These are phyloP conservation scores for Sphagnum magellanicum DNA, from an alignment of 228 moss, liverwort and hornwort genomes.

Conservation along the genomic window DNA sequence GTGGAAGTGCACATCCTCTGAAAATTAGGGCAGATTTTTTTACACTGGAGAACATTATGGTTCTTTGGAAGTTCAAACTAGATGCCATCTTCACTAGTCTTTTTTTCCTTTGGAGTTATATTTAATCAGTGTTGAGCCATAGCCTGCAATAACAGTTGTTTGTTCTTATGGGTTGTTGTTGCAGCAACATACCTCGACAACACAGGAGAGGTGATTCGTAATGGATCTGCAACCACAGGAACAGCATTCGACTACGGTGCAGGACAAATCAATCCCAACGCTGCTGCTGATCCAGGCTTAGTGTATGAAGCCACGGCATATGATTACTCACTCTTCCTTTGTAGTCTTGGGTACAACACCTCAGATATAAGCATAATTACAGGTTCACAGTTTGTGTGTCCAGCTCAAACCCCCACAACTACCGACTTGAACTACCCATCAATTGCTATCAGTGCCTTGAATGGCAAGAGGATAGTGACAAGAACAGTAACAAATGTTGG, in stretches of 20 bases:
- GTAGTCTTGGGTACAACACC: conserved; percentile 32
- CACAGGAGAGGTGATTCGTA: too few species aligned
- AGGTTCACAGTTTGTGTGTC: conserved; percentile 16
- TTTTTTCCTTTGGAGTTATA: too few species aligned
- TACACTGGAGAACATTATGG: too few species aligned
- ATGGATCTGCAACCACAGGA: too few species aligned
- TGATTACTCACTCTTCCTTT: conserved; percentile 47
- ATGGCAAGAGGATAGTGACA: conserved; percentile 12
- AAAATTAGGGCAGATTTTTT: too few species aligned
- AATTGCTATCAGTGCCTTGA: conserved; percentile 21
- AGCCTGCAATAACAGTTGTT: too few species aligned
- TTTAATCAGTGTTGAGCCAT: too few species aligned
- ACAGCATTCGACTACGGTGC: conserved; percentile 33
- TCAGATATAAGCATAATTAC: conserved; percentile 20
- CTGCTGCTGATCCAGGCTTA: conserved; percentile 48
- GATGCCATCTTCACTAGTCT: too few species aligned
- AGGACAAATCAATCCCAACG: conserved; percentile 41
- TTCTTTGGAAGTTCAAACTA: too few species aligned
- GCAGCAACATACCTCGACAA: too few species aligned
- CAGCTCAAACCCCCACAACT: conserved; percentile 7
- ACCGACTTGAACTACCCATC: conserved; percentile 60
- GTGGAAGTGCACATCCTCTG: too few species aligned
- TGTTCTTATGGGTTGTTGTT: too few species aligned
- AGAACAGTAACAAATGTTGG: conserved; percentile 62
- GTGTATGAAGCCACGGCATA: conserved; percentile 32